A percentile compares a stretch with the other conserved stretches of the same genome.
These are phyloP conservation scores for Sporothrix brasiliensis DNA, from an alignment of 2,329 filamentous ascomycete genomes.

Conservation along the genomic window DNA sequence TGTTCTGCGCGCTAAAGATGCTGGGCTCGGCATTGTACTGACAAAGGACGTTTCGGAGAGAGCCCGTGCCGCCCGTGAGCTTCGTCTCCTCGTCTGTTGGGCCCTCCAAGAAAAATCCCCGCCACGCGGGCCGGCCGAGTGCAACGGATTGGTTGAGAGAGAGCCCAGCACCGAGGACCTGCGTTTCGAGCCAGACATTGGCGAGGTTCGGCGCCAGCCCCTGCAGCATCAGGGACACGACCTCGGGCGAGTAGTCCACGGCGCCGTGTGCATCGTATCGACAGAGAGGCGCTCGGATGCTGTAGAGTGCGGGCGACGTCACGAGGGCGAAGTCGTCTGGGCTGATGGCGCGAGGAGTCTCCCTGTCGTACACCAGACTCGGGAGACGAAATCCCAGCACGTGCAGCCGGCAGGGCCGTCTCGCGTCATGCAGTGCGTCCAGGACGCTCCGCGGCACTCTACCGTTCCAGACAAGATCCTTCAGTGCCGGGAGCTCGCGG, in stretches of 20 bases:
- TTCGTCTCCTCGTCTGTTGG: neutral
- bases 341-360: neutral
- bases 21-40: neutral
- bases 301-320: neutral
- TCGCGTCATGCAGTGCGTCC: neutral
- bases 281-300: neutral
- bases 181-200: neutral
- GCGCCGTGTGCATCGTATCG: neutral
- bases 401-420: neutral
- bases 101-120: neutral
- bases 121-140: neutral
- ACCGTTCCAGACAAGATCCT: neutral
- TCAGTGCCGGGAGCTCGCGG: neutral
- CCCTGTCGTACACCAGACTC: neutral
- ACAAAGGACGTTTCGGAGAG: neutral
- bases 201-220: neutral
- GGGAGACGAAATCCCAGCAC: neutral
- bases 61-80: neutral
- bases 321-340: neutral
- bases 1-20: neutral
- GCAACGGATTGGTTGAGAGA: neutral
- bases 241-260: neutral
- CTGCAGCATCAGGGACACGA: neutral
- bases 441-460: neutral
- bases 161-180: neutral